These are phyloP conservation scores for Thraustochytrium sp. DNA, from an alignment of 352 stramenopile genomes.

Conservation along the genomic window DNA sequence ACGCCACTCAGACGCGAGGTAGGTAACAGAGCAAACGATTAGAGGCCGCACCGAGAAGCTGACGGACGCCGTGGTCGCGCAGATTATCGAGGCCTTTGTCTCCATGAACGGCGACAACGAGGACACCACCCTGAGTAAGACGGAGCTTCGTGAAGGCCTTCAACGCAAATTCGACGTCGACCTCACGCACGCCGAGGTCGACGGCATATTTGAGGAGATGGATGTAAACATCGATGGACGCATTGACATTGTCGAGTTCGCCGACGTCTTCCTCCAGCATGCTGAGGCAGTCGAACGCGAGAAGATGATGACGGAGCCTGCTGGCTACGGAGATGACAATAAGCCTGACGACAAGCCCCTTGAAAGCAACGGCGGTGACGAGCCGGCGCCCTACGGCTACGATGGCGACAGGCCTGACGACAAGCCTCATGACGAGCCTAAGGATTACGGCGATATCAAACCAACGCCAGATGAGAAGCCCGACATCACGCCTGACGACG, in stretches of 20 bases:
- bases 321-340: too few species aligned
- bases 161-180: background rate
- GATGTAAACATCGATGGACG: background rate
- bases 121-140: too few species aligned
- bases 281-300: too few species aligned
- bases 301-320: too few species aligned
- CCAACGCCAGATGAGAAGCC: too few species aligned
- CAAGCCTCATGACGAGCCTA: background rate
- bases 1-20: background rate
- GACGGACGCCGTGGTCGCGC: background rate
- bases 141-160: background rate
- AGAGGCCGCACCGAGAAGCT: background rate
- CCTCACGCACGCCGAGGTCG: background rate
- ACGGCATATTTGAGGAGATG: background rate
- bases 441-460: background rate
- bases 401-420: background rate
- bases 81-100: constrained; percentile 3
- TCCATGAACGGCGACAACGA: too few species aligned
- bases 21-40: background rate
- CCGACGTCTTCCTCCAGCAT: background rate
- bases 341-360: background rate
- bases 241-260: constrained; percentile 1
- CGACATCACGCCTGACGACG: too few species aligned
- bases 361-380: background rate
- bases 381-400: background rate